These are phyloP conservation scores for Pseudohyphozyma bogoriensis DNA, from an alignment of 768 basidiomycete genomes.

Conservation along the genomic window DNA sequence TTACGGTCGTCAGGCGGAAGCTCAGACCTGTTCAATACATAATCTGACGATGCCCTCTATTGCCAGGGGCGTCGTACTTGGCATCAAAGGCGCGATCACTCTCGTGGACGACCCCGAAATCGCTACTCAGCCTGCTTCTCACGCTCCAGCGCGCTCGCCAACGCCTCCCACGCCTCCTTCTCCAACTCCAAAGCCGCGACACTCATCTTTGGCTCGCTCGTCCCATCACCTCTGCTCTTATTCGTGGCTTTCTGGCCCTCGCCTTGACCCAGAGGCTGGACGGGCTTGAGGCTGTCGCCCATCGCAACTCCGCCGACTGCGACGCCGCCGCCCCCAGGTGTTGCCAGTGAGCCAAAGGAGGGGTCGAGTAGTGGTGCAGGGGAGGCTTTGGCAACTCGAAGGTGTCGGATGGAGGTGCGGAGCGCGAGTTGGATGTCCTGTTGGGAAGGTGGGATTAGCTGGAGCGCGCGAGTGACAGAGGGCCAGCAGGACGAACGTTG, in stretches of 20 bases:
- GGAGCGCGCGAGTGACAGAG: too few relatives aligned
- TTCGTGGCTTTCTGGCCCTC: not conserved
- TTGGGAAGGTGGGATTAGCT: too few relatives aligned
- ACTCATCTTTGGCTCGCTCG: not conserved
- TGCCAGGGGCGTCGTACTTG: too few relatives aligned
- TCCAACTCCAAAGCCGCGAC: conserved; percentile 16
- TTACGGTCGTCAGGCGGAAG: too few relatives aligned
- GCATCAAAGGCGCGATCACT: too few relatives aligned
- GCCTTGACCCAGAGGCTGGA: not conserved
- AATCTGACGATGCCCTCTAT: too few relatives aligned
- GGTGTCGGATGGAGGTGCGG: conserved; percentile 26
- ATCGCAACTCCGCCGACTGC: conserved; percentile 21
- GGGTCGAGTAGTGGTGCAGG: conserved; percentile 19
- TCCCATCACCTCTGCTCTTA: too few relatives aligned
- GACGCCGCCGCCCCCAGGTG: not conserved
- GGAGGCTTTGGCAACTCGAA: conserved; percentile 12
- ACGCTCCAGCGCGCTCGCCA: not conserved
- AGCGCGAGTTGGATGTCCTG: conserved; percentile 26
- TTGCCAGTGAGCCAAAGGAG: conserved; percentile 3
- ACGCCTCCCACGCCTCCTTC: conserved; percentile 16
- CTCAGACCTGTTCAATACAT: too few relatives aligned
- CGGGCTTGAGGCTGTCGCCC: not conserved
- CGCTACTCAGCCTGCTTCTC: too few relatives aligned
- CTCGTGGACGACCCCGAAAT: too few relatives aligned
- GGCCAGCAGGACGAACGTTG: conserved; percentile 11